Conservation (phyloP, 768 basidiomycete genomes). For the Phanerodontia chrysosporium region DNA sequence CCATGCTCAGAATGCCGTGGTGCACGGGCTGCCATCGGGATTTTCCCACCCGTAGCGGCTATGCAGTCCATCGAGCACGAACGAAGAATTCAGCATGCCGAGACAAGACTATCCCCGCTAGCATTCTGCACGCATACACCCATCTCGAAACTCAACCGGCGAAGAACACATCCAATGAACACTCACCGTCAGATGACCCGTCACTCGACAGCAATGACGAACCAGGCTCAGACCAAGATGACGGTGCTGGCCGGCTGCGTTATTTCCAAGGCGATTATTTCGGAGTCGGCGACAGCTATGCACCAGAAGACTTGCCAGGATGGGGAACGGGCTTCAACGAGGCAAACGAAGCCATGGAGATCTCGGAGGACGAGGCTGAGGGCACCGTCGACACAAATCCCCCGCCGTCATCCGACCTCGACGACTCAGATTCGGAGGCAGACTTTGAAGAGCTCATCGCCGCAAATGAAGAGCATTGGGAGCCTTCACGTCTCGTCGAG, state of each 20-base stretch:
- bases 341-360: not conserved
- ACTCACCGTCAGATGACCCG: not conserved
- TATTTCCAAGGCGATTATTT: slow-evolving; percentile 14
- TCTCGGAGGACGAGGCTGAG: not conserved
- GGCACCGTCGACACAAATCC: too few species aligned
- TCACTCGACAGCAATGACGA: too few species aligned
- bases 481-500: not conserved
- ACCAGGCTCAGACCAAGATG: not conserved
- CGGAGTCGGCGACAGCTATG: slow-evolving; percentile 1
- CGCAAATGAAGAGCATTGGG: not conserved
- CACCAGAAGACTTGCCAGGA: not conserved
- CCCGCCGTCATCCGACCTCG: not conserved
- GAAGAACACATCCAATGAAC: too few species aligned
- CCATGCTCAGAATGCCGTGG: too few species aligned
- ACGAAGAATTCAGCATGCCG: not conserved
- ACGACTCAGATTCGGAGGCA: too few species aligned
- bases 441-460: not conserved
- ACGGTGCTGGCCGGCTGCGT: not conserved
- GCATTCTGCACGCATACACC: not conserved
- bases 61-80: not conserved
- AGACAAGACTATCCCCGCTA: not conserved
- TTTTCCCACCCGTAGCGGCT: not conserved
- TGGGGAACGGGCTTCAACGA: not conserved
- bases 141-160: not conserved
- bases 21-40: not conserved